These are phyloP conservation scores for Aphanocladium album DNA, from an alignment of 2,329 filamentous ascomycete genomes.

Conservation along the genomic window DNA sequence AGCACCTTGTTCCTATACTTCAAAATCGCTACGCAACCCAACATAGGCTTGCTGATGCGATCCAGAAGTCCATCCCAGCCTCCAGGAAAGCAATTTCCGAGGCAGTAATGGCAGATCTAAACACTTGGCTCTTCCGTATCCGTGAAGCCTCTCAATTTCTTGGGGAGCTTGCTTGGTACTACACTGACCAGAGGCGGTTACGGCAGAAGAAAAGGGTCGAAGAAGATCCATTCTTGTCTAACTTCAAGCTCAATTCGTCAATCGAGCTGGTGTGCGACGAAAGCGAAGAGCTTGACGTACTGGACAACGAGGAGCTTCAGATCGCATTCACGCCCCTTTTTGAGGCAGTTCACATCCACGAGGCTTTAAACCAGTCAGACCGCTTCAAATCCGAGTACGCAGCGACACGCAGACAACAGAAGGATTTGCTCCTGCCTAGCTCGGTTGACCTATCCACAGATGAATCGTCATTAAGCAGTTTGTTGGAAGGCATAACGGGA, in stretches of 20 bases:
- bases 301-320: constrained; percentile 91
- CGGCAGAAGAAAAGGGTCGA: constrained; percentile 81
- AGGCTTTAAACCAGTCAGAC: constrained; percentile 86
- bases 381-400: constrained; percentile 89
- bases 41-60: constrained; percentile 90
- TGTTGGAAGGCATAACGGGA: constrained; percentile 89
- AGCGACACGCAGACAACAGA: constrained; percentile 84
- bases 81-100: constrained; percentile 92
- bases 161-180: constrained; percentile 93
- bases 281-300: constrained; percentile 87
- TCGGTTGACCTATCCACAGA: constrained; percentile 74
- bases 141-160: constrained; percentile 94
- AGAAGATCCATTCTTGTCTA: constrained; percentile 65
- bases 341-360: constrained; percentile 93
- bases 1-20: constrained; percentile 70
- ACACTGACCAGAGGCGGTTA: constrained; percentile 80
- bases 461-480: constrained; percentile 76
- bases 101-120: constrained; percentile 93
- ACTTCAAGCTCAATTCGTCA: constrained; percentile 90
- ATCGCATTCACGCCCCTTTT: constrained; percentile 94
- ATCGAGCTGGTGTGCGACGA: constrained; percentile 96
- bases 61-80: constrained; percentile 89
- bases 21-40: constrained; percentile 85
- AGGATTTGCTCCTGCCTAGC: constrained; percentile 78
- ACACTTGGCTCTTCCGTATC: constrained; percentile 93